Evolutionary conservation across 2,329 filamentous ascomycete species (phyloP), one percentile per base, ranked within the genome.

Genomic region (Fusarium abutilonis): DNA sequence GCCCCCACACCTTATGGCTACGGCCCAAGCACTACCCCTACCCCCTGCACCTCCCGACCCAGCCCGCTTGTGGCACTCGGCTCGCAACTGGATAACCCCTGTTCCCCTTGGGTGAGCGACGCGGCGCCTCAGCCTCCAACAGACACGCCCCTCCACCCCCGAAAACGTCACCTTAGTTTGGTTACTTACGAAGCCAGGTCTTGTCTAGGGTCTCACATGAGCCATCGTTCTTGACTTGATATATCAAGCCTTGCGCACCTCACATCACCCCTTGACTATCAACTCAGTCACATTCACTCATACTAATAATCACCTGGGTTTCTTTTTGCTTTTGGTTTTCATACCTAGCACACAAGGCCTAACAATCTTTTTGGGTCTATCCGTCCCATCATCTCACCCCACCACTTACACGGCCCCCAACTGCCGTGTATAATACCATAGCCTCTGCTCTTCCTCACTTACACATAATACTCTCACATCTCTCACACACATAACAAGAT

Each of bases 61-160:
- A 48, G 54, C 63, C 63, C 46, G 51, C 55, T 61, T 64, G 60
- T 66, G 64, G 64, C 66, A 68, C 58, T 54, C 34, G 31, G 13
- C 9, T 31, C 29, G 29, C 29, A 31, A 31, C 29, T 31, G 29
- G 13, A 40, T 52, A 38, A 61, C 58, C 57, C 59, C 36, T 54
- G 43, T 50, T 44, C 38, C 34, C 46, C 59, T 48, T 38, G 46
- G n/a, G n/a, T n/a, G n/a, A 47, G 47, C 42, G 38, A 55, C 54
- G 63, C 57, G 51, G 47, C 40, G 68, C 73, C n/a, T 78, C 77
- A 79, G 77, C 78, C 78, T 78, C 78, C 76, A 77, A 75, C 29
- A 35, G 42, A 56, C 61, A 58, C 61, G 51, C 56, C 56, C 50
- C 52, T 53, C 63, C 67, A 61, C 63, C 42, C 69, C 72, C 71